A percentile compares a stretch with the other conserved stretches of the same genome.
These are phyloP conservation scores for Retiboletus fuscus DNA, from an alignment of 1,284 basidiomycete species.

Conservation along the genomic window DNA sequence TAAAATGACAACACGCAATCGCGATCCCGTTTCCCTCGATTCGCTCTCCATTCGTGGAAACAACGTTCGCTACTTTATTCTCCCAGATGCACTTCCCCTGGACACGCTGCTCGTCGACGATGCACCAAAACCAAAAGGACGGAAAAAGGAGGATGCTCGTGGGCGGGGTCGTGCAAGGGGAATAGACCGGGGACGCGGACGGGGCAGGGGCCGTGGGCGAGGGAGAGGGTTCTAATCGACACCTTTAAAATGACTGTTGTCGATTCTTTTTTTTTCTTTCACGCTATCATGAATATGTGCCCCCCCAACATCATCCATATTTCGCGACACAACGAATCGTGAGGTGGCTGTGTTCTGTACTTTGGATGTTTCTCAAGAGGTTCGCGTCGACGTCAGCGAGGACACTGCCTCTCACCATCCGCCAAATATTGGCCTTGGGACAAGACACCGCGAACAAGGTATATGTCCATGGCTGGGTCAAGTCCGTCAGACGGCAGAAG, in stretches of 20 bases:
- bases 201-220: constrained; percentile 65
- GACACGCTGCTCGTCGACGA: constrained; percentile 98
- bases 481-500: constrained; percentile 87
- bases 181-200: constrained; percentile 54
- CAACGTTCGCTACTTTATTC: constrained; percentile 93
- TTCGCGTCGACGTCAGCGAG: constrained; percentile 43
- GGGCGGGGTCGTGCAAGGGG: constrained; percentile 69
- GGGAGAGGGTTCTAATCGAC: constrained; percentile 54
- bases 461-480: constrained; percentile 82
- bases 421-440: constrained; percentile 61
- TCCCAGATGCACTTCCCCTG: constrained; percentile 95
- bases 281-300: no score
- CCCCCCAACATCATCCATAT: no score
- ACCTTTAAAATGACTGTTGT: no score
- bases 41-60: constrained; percentile 92
- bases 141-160: constrained; percentile 80
- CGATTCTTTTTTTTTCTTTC: no score
- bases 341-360: constrained; percentile 44
- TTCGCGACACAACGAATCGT: no score
- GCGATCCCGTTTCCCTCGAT: constrained; percentile 86
- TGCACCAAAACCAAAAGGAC: constrained; percentile 94
- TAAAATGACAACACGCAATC: constrained; percentile 93
- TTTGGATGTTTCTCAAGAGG: constrained; percentile 44
- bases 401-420: constrained; percentile 64
- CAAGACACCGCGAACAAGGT: constrained; percentile 39